Evolutionary conservation across 2,329 filamentous ascomycete species (phyloP).

Genomic region (Ophiostoma sp.): DNA sequence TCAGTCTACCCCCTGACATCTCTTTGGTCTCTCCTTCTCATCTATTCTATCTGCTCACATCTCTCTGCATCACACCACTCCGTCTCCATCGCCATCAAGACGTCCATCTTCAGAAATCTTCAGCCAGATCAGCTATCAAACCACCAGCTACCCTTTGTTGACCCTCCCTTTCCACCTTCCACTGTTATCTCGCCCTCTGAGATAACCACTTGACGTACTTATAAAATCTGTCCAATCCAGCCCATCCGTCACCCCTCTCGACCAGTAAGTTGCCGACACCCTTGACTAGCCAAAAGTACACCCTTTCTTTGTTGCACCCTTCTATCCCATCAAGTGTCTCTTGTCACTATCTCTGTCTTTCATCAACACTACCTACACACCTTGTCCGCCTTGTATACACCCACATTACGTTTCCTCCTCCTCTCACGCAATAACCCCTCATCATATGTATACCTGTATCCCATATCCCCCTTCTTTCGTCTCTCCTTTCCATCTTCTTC

Average conservation of each 20-base stretch:
- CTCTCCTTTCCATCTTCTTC: neutral
- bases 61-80: neutral
- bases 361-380: neutral
- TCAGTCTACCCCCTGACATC: neutral
- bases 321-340: neutral
- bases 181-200: neutral
- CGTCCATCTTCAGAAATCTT: neutral
- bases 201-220: slow-evolving; percentile 2
- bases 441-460: neutral
- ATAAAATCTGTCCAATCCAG: neutral
- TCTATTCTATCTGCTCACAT: neutral
- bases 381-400: neutral
- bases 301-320: neutral
- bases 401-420: neutral
- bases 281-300: neutral
- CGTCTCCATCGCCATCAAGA: neutral
- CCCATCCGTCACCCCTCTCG: too few species aligned
- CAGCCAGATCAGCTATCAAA: neutral
- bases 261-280: slow-evolving; percentile 2
- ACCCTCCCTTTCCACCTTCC: neutral
- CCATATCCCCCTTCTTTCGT: neutral
- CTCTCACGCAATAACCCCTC: neutral
- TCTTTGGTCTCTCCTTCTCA: neutral
- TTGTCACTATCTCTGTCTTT: neutral
- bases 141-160: slow-evolving; percentile 15